Percentiles rank a stretch among this genome's conserved stretches.
Evolutionary conservation across 192 early-diverging fungal genomes (phyloP).

Genomic region (Glomus cerebriforme): DNA sequence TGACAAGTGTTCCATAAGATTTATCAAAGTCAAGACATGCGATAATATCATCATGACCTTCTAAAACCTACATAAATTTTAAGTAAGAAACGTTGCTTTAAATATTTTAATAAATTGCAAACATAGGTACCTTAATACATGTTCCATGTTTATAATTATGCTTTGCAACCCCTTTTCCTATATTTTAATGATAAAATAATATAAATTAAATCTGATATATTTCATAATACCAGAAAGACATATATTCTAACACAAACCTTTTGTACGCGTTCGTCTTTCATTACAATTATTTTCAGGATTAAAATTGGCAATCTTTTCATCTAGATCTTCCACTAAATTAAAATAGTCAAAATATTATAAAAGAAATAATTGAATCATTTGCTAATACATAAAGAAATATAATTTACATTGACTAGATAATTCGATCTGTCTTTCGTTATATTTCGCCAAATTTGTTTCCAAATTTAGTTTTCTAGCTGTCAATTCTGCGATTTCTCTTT

Average conservation of each 20-base stretch:
- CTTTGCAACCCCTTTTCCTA: not conserved
- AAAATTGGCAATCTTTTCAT: conserved; percentile 44
- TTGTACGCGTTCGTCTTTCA: not conserved
- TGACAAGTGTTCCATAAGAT: conserved; percentile 56
- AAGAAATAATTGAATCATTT: not conserved
- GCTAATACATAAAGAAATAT: not conserved
- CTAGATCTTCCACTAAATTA: conserved; percentile 48
- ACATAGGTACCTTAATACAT: conserved; percentile 36
- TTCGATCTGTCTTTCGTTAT: conserved; percentile 48
- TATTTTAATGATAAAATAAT: not conserved
- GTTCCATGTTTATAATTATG: conserved; percentile 40
- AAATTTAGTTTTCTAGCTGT: conserved; percentile 43
- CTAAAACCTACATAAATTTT: conserved; percentile 39
- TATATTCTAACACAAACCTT: too few relatives aligned
- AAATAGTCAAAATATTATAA: not conserved
- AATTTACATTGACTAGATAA: conserved; percentile 44
- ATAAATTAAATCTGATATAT: not conserved
- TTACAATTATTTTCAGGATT: conserved; percentile 37
- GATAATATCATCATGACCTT: conserved; percentile 64
- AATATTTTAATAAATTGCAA: not conserved
- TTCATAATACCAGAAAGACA: conserved; percentile 5
- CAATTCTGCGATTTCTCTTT: conserved; percentile 51
- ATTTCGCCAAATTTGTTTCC: conserved; percentile 45
- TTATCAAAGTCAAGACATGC: conserved; percentile 62
- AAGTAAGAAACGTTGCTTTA: not conserved